Evolutionary conservation across 1,284 basidiomycete species (phyloP), one percentile per base, ranked within the genome.

Genomic region (Veloporphyrellus conicus): DNA sequence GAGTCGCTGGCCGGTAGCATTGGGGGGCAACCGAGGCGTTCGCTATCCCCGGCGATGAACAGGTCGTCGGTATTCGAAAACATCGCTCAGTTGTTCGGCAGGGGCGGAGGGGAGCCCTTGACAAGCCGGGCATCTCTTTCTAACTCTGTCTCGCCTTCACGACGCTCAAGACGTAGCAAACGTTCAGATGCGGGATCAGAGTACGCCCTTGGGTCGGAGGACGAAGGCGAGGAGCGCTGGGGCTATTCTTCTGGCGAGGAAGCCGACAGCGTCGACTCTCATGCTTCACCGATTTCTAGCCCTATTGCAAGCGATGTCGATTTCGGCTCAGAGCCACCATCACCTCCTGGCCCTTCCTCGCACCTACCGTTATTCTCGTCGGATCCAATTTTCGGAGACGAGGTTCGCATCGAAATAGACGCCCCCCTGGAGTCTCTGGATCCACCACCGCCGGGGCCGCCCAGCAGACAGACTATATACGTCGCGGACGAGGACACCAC

Each of bases 401-500:
- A 88, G 66, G 74, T 84, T 6, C 80, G 90, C 18, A 83, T 91
- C 59, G 87, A 90, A 53, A 85, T 92, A 67, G 83, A 83, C 40
- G 71, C 71, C 4, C 73, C 78, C 20, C 75, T 84, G 15, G 79
- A 82, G 4, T 62, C 75, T 7, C 64, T 81, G 37, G 77, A 80
- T 18, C 76, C 82, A 15, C 85, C 87, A 8, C 85, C 86, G 9
- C 75, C 77, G 8, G 88, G 88, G 6, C 82, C 83, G 19, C 87
- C 87, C 4, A 90, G 83, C 61, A 73, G 91, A 49, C 96, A 99
- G 68, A 87, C 83, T 3, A 77, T 99, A 32, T 83, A 93, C 60
- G 77, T 99, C 22, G 74, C 84, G 4, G 96, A 99, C 59, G 96
- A 99, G 67, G 96, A 99, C 61, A 79, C 81, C 35, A 86, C 86